Evolutionary conservation across 768 basidiomycete species (phyloP).

Genomic region (Exidia glandulosa): DNA sequence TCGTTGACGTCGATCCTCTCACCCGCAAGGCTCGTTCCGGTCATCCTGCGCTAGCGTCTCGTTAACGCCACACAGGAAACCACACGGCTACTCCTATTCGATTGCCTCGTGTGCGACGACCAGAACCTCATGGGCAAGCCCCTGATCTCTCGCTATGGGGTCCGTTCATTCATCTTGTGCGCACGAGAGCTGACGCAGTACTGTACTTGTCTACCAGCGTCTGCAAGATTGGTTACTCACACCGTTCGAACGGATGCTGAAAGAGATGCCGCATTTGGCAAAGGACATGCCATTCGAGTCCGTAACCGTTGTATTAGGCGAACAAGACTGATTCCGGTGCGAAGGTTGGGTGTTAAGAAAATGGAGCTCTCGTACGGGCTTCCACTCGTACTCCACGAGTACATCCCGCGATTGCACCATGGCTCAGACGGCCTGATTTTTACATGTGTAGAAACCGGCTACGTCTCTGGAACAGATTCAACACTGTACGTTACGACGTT

Average conservation of each 20-base stretch:
- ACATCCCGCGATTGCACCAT: slow-evolving; percentile 79
- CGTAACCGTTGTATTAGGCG: too few relatives aligned
- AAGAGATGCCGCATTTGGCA: slow-evolving; percentile 56
- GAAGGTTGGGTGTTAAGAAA: slow-evolving; percentile 79
- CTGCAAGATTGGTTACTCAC: slow-evolving; percentile 72
- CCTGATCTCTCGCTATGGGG: slow-evolving; percentile 82
- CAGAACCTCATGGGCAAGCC: slow-evolving; percentile 79
- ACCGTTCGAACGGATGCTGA: slow-evolving; percentile 63
- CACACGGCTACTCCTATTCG: slow-evolving; percentile 77
- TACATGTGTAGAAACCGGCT: slow-evolving; percentile 77
- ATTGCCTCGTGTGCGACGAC: slow-evolving; percentile 79
- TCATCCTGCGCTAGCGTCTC: neutral
- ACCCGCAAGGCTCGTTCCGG: slow-evolving; percentile 48
- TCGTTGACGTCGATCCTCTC: slow-evolving; percentile 74
- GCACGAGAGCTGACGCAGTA: neutral
- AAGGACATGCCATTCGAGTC: slow-evolving; percentile 73
- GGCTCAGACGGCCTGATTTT: slow-evolving; percentile 95
- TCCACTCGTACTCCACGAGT: slow-evolving; percentile 71
- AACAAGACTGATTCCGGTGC: too few relatives aligned
- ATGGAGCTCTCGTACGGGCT: slow-evolving; percentile 82
- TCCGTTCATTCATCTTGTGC: slow-evolving; percentile 26
- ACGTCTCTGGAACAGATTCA: slow-evolving; percentile 70
- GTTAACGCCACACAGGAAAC: slow-evolving; percentile 45
- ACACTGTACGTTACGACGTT: slow-evolving; percentile 58
- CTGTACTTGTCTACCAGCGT: slow-evolving; percentile 35